Conservation (phyloP, 2,329 filamentous ascomycete species). For the Colletotrichum sp. region DNA sequence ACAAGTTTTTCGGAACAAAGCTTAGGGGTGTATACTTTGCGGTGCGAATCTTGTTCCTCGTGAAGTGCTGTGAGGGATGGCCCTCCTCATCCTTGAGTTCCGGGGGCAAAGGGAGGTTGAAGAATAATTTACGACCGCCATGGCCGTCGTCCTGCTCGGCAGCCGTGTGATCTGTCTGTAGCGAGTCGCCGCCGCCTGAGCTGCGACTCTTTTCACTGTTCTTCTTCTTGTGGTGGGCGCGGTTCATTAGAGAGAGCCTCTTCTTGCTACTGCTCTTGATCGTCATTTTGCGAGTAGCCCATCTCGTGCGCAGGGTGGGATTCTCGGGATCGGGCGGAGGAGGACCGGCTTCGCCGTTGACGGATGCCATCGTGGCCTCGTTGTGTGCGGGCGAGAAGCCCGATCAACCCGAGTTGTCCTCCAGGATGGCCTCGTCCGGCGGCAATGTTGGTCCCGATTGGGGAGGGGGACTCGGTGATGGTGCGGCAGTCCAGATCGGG, state of each 20-base stretch:
- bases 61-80: constrained; percentile 70
- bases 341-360: constrained; percentile 33
- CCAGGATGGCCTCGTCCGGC: constrained; percentile 44
- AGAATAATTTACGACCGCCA: constrained; percentile 71
- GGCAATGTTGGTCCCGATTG: constrained; percentile 10
- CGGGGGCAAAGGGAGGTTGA: constrained; percentile 82
- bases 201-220: constrained; percentile 74
- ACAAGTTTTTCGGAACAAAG: constrained; percentile 96
- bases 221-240: constrained; percentile 69
- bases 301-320: constrained; percentile 79
- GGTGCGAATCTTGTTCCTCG: constrained; percentile 95
- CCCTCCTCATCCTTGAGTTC: constrained; percentile 83
- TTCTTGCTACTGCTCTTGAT: constrained; percentile 79
- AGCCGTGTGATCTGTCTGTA: constrained; percentile 21
- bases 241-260: constrained; percentile 81
- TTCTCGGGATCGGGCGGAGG: constrained; percentile 46
- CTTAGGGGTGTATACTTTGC: constrained; percentile 96
- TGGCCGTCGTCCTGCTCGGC: constrained; percentile 45
- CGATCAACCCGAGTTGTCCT: constrained; percentile 45
- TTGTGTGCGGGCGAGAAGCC: constrained; percentile 29
- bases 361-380: constrained; percentile 28
- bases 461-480: neutral
- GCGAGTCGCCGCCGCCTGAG: constrained; percentile 35
- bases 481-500: neutral
- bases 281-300: constrained; percentile 91